Conservation (phyloP, 352 stramenopile genomes). For the Saprolegnia diclina region DNA sequence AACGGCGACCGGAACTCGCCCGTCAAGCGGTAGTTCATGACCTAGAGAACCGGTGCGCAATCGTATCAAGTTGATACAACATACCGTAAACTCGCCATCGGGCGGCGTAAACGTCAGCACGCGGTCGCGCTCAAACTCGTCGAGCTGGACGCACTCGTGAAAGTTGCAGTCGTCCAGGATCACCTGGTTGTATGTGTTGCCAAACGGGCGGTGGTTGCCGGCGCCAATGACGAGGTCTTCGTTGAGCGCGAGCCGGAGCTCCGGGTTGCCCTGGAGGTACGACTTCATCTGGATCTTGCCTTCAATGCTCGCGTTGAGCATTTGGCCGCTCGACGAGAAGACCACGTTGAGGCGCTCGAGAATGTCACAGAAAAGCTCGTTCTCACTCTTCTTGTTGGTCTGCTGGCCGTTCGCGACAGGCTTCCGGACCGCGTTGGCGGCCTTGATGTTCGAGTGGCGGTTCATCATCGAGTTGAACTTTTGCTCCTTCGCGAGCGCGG, state of each 20-base stretch:
- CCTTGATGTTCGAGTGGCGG: slow-evolving; percentile 70
- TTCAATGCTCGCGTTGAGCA: slow-evolving; percentile 98
- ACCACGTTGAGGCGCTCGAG: slow-evolving; percentile 96
- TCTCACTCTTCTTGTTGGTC: slow-evolving; percentile 86
- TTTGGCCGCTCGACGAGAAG: slow-evolving; percentile 95
- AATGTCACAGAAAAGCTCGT: slow-evolving; percentile 99
- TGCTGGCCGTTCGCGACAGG: slow-evolving; percentile 69
- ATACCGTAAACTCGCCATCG: slow-evolving; percentile 60
- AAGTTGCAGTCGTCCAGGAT: slow-evolving; percentile 99
- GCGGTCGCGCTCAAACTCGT: slow-evolving; percentile 90
- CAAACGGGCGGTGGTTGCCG: slow-evolving; percentile 39
- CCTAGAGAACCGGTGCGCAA: slow-evolving; percentile 70
- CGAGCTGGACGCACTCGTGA: slow-evolving; percentile 97
- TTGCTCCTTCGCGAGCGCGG: slow-evolving; percentile 80
- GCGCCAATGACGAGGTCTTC: slow-evolving; percentile 95
- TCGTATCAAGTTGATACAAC: neutral
- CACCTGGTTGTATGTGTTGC: slow-evolving; percentile 82
- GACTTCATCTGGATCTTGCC: slow-evolving; percentile 98
- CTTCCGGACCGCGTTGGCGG: slow-evolving; percentile 84
- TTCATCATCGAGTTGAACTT: slow-evolving; percentile 86
- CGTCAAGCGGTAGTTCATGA: slow-evolving; percentile 98
- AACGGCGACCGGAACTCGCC: slow-evolving; percentile 96
- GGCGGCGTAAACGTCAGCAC: slow-evolving; percentile 85
- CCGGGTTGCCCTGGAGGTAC: slow-evolving; percentile 97
- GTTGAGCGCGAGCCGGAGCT: slow-evolving; percentile 94